A percentile compares a stretch with the other conserved stretches of the same genome.
Evolutionary conservation across 805 yeast genomes (phyloP).

Genomic region (Teunomyces barrocoloradensis): DNA sequence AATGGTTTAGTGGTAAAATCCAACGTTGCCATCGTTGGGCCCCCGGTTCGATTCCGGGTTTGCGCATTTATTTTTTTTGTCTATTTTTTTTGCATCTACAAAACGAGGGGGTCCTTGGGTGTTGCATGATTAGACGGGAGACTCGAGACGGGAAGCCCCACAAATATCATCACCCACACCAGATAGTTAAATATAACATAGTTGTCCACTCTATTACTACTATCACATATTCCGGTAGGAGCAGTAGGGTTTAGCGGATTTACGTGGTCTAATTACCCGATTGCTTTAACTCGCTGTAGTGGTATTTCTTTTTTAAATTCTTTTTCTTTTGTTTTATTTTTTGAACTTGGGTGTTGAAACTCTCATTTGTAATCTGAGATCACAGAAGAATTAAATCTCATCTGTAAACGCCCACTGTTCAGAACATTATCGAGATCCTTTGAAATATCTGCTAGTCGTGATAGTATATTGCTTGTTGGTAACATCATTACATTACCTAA

Average conservation of each 20-base stretch:
- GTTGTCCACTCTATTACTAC: not conserved
- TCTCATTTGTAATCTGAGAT: conserved; percentile 3
- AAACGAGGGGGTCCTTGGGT: not conserved
- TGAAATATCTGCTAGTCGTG: not conserved
- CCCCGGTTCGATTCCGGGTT: conserved; percentile 13
- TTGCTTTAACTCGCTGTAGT: not conserved
- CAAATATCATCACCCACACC: not conserved
- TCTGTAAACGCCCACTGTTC: not conserved
- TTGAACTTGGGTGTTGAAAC: conserved; percentile 1
- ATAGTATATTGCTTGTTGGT: not conserved
- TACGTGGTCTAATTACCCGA: too few species aligned
- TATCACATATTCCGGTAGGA: too few species aligned
- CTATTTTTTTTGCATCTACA: conserved; percentile 1
- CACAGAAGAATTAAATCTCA: not conserved
- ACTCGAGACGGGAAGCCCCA: not conserved
- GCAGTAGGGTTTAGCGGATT: too few species aligned
- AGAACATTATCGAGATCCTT: not conserved
- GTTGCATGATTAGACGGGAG: not conserved
- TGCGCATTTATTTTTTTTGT: conserved; percentile 8
- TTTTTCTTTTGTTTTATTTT: not conserved
- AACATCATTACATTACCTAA: not conserved
- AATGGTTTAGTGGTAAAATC: conserved; percentile 7
- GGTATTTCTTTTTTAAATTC: not conserved
- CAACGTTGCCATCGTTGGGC: conserved; percentile 12
- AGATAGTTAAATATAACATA: not conserved